Conservation (phyloP, 1,139 yeast genomes). For the Nematodospora anomalae region DNA sequence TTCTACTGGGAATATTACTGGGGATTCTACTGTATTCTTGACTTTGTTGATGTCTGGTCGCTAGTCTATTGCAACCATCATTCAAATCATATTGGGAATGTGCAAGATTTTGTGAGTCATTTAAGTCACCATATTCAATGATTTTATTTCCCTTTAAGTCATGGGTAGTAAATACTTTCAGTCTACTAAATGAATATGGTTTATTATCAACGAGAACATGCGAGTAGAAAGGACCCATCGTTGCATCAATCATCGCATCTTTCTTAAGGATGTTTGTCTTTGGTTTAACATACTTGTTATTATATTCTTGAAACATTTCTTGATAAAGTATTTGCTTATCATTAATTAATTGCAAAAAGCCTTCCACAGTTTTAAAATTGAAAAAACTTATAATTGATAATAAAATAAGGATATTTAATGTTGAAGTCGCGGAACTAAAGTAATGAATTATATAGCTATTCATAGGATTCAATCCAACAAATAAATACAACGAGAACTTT, state of each 20-base stretch:
- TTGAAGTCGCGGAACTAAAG: conserved; percentile 30
- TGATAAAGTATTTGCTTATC: conserved; percentile 63
- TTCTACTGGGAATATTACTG: conserved; percentile 8
- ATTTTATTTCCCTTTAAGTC: conserved; percentile 42
- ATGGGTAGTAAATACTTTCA: conserved; percentile 48
- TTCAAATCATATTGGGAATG: no score
- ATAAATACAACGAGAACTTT: conserved; percentile 45
- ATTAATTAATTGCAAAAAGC: conserved; percentile 48
- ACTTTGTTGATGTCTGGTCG: no score
- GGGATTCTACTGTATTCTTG: neutral
- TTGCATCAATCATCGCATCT: conserved; percentile 68
- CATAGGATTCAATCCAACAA: conserved; percentile 59
- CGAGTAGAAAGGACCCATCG: conserved; percentile 38
- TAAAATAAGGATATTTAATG: conserved; percentile 39
- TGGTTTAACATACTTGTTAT: conserved; percentile 65
- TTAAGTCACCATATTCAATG: conserved; percentile 15
- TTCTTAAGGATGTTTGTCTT: conserved; percentile 51
- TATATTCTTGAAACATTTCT: conserved; percentile 65
- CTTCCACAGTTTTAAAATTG: conserved; percentile 36
- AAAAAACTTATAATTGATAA: conserved; percentile 38
- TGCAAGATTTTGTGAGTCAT: no score
- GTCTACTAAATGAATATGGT: conserved; percentile 34
- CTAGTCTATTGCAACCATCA: no score
- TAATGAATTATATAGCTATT: conserved; percentile 41
- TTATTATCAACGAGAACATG: conserved; percentile 30